Evolutionary conservation across 2,329 filamentous ascomycete genomes (phyloP).

Genomic region (Eutypa lata): DNA sequence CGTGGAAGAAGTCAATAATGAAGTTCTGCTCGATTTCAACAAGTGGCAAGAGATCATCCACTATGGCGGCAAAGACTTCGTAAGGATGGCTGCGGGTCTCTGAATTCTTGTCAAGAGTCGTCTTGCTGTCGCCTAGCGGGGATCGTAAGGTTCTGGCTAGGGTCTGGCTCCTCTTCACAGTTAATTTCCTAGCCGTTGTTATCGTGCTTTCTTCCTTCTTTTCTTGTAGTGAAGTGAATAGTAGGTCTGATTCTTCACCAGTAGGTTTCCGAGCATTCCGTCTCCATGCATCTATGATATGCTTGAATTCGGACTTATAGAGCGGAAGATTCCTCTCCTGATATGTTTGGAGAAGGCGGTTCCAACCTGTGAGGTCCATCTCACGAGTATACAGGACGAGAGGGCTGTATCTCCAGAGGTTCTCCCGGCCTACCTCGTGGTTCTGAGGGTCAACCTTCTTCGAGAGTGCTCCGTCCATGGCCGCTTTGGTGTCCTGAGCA

Average conservation of each 20-base stretch:
- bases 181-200: constrained; percentile 80
- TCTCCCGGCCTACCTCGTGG: constrained; percentile 67
- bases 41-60: constrained; percentile 79
- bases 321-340: constrained; percentile 71
- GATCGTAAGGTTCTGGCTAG: constrained; percentile 70
- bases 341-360: constrained; percentile 74
- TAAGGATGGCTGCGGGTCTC: constrained; percentile 70
- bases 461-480: constrained; percentile 56
- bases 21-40: constrained; percentile 96
- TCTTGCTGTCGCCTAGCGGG: constrained; percentile 57
- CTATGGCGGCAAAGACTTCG: constrained; percentile 75
- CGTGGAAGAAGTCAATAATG: constrained; percentile 93
- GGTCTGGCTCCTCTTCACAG: constrained; percentile 90
- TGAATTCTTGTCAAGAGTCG: constrained; percentile 53
- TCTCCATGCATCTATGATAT: constrained; percentile 76
- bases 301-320: constrained; percentile 79
- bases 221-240: constrained; percentile 83
- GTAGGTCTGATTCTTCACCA: constrained; percentile 74
- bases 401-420: constrained; percentile 85
- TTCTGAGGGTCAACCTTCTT: constrained; percentile 69
- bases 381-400: constrained; percentile 86
- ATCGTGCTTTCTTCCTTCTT: constrained; percentile 78
- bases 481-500: constrained; percentile 65
- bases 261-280: constrained; percentile 70
- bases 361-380: constrained; percentile 79